Base-by-base conservation (phyloP, 1,139 yeast genomes). In the Scheffersomyces insectosa region DNA sequence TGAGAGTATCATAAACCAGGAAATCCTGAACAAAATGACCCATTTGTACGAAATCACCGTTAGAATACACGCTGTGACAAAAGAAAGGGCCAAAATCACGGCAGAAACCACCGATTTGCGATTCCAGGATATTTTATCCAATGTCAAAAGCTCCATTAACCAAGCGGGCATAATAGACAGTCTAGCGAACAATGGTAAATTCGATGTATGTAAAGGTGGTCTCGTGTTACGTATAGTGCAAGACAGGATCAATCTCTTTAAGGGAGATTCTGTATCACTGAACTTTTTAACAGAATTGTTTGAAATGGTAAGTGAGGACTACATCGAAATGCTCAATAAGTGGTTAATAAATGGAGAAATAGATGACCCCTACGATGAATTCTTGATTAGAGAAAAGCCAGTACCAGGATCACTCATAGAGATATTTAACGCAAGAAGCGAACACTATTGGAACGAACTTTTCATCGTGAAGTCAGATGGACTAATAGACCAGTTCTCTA, bases 391-490 rank as follows among this genome's bases (percentile, higher is more conserved):
- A 44, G 65, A 70, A 45, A 72, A 72, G 45, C 60, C 55, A 43
- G 66, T 62, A 7, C 72, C 75, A 1, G 48, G 57, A 10, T 56
- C 53, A 32, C 49, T 58, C 36, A 58, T 67, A 25, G 68, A 68
- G 20, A 54, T 75, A 6, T 75, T 77, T 48, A 71, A 73, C 39
- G 62, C 77, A 14, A 77, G 79, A 49, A 75, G 82, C 46, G 96
- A 90, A 52, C 83, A 85, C 46, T 84, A 86, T 56, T 93, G 98
- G 98, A 88, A 87, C 43, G 88, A 88, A 47, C 80, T 89, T 44
- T 93, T 80, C 60, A 79, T 88, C 9, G 73, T 90, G 8, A 73
- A 93, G 41, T 78, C 79, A 42, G 95, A 88, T 55, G 96, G 95
- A 0, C 58, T 90, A 16, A 82, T 95, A 3, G 75, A 78, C 42